These are phyloP conservation scores for Hanseniaspora vineae DNA, from an alignment of 805 yeast species.

Conservation along the genomic window DNA sequence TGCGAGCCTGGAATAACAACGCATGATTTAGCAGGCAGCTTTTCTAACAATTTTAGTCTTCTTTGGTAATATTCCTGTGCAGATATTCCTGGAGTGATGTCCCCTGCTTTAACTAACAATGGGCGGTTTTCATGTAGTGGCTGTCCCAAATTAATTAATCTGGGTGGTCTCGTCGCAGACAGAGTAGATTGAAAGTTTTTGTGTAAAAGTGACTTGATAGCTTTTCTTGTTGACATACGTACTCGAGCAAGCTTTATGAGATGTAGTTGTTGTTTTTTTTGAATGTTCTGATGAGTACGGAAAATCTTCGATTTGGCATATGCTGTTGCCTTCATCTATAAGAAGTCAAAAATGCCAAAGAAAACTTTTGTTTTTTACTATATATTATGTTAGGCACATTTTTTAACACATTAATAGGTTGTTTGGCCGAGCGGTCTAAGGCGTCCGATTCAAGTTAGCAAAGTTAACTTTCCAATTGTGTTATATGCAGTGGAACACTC, in stretches of 20 bases:
- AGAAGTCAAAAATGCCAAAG: not conserved
- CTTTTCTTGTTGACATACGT: not conserved
- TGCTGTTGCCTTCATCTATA: too few species aligned
- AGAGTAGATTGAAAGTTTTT: not conserved
- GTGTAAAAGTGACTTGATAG: not conserved
- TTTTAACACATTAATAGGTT: not conserved
- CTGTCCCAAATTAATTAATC: constrained; percentile 53
- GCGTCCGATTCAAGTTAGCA: constrained; percentile 5
- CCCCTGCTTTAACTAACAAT: constrained; percentile 57
- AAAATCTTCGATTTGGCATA: too few species aligned
- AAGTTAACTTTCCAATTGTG: constrained; percentile 1
- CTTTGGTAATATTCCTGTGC: constrained; percentile 73
- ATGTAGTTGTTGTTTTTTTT: too few species aligned
- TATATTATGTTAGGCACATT: too few species aligned
- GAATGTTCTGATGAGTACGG: too few species aligned
- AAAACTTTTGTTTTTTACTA: too few species aligned
- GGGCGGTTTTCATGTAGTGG: constrained; percentile 82
- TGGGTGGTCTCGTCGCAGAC: constrained; percentile 2
- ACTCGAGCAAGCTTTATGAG: too few species aligned
- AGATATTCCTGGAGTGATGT: constrained; percentile 77
- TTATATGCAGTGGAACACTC: constrained; percentile 1
- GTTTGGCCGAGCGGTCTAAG: constrained; percentile 6
- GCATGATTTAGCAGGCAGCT: constrained; percentile 48
- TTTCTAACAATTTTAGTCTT: constrained; percentile 42
- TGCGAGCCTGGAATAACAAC: constrained; percentile 66